Percentiles rank a stretch among this genome's conserved stretches.
These are phyloP conservation scores for Cryptococcus maquisensis DNA, from an alignment of 1,284 basidiomycete genomes.

Conservation along the genomic window DNA sequence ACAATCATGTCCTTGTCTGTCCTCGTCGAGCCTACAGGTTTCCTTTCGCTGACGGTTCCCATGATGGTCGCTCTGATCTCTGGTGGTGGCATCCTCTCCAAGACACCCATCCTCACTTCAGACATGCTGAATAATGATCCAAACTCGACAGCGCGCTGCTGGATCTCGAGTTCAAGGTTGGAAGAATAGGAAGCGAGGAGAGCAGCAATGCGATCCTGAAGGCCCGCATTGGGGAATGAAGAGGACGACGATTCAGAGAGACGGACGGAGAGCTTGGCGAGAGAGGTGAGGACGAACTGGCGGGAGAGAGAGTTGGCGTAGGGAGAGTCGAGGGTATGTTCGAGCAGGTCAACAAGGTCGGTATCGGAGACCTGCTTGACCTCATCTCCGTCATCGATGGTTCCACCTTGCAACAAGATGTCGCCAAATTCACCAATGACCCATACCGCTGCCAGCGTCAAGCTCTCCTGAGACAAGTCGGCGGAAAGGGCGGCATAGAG, in stretches of 20 bases:
- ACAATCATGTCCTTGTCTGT: constrained; percentile 64
- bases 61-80: constrained; percentile 92
- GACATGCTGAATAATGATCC: constrained; percentile 69
- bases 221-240: constrained; percentile 54
- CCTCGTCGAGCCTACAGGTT: constrained; percentile 82
- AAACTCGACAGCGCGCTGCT: constrained; percentile 94
- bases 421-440: constrained; percentile 96
- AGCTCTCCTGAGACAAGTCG: constrained; percentile 93
- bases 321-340: constrained; percentile 86
- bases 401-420: constrained; percentile 76
- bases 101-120: constrained; percentile 78
- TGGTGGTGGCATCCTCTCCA: constrained; percentile 97
- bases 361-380: constrained; percentile 69
- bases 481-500: constrained; percentile 80
- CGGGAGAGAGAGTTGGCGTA: constrained; percentile 88
- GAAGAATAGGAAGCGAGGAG: constrained; percentile 73
- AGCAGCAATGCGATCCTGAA: constrained; percentile 72
- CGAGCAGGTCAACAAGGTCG: constrained; percentile 79
- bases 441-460: constrained; percentile 92
- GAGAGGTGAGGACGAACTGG: constrained; percentile 84
- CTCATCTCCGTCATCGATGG: constrained; percentile 78
- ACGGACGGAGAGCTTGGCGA: constrained; percentile 87
- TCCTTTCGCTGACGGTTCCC: constrained; percentile 84
- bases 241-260: constrained; percentile 45
- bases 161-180: constrained; percentile 87